Conservation (phyloP, 805 yeast species). For the Pichia insulana region DNA sequence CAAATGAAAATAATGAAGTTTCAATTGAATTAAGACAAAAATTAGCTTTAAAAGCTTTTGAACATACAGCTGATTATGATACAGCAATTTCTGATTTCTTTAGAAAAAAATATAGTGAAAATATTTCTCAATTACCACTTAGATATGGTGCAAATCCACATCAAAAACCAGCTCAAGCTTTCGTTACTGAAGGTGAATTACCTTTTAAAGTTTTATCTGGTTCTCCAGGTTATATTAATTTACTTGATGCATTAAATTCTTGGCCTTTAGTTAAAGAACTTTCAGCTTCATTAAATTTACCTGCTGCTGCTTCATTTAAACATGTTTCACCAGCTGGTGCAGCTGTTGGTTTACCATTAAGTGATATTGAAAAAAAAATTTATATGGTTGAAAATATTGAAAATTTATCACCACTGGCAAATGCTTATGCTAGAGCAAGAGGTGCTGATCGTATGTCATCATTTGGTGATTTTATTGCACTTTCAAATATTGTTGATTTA, state of each 20-base stretch:
- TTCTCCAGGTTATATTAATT: conserved; percentile 95
- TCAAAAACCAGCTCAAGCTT: conserved; percentile 98
- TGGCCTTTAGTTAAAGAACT: conserved; percentile 99
- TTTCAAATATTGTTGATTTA: conserved; percentile 90
- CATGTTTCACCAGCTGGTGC: conserved; percentile 99
- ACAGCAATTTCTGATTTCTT: conserved; percentile 92
- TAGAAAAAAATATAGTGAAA: conserved; percentile 94
- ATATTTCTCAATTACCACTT: conserved; percentile 79
- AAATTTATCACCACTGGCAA: conserved; percentile 92
- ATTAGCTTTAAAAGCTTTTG: conserved; percentile 93
- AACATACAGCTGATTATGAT: conserved; percentile 97
- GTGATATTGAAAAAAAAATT: conserved; percentile 86
- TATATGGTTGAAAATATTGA: conserved; percentile 94
- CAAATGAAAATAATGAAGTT: conserved; percentile 45
- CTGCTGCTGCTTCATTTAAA: conserved; percentile 98
- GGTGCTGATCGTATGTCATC: conserved; percentile 99
- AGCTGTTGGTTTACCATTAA: conserved; percentile 91
- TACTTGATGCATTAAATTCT: conserved; percentile 92
- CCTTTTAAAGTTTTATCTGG: conserved; percentile 93
- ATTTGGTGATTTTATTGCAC: conserved; percentile 96
- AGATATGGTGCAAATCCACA: conserved; percentile 99
- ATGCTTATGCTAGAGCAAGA: conserved; percentile 98
- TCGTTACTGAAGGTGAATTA: conserved; percentile 72
- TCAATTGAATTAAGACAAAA: conserved; percentile 66
- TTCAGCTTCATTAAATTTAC: conserved; percentile 85